These are phyloP conservation scores for Phytophthora europaea DNA, from an alignment of 352 stramenopile genomes.

Conservation along the genomic window DNA sequence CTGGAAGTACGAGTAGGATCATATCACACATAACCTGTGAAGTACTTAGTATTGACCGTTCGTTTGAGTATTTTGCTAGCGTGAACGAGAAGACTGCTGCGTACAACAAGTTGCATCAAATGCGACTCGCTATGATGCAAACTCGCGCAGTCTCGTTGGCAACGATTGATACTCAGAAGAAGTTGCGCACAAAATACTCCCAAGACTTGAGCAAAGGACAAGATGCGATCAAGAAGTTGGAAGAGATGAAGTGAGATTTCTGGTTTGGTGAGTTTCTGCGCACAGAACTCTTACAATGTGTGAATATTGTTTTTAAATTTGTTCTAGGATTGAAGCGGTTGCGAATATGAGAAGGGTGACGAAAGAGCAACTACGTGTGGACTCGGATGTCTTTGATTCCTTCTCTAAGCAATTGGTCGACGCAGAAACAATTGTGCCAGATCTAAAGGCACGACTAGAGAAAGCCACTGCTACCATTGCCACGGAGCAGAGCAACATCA, in stretches of 20 bases:
- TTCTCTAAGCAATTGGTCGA: conserved; percentile 76
- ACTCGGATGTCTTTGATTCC: conserved; percentile 76
- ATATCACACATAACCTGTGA: neutral
- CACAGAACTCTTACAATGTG: neutral
- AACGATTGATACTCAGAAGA: conserved; percentile 51
- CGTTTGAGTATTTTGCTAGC: conserved; percentile 24
- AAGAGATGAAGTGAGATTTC: conserved; percentile 48
- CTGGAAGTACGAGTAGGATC: conserved; percentile 54
- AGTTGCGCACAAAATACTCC: conserved; percentile 58
- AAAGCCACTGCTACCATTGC: conserved; percentile 51
- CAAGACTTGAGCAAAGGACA: conserved; percentile 57
- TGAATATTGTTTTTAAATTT: neutral
- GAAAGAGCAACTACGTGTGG: conserved; percentile 49
- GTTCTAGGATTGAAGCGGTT: conserved; percentile 10
- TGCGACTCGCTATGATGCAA: conserved; percentile 61
- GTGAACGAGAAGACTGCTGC: conserved; percentile 52
- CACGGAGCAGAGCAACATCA: conserved; percentile 54
- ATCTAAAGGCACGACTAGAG: conserved; percentile 50
- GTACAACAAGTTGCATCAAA: conserved; percentile 70
- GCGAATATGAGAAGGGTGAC: conserved; percentile 16
- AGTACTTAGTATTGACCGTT: neutral
- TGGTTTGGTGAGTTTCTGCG: neutral
- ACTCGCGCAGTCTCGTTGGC: conserved; percentile 31
- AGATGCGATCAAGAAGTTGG: conserved; percentile 49
- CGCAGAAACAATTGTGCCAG: conserved; percentile 54